Percentiles rank a stretch among this genome's conserved stretches.
Evolutionary conservation across 1,284 basidiomycete species (phyloP).

Genomic region (Austroboletus olivaceoglutinosus): DNA sequence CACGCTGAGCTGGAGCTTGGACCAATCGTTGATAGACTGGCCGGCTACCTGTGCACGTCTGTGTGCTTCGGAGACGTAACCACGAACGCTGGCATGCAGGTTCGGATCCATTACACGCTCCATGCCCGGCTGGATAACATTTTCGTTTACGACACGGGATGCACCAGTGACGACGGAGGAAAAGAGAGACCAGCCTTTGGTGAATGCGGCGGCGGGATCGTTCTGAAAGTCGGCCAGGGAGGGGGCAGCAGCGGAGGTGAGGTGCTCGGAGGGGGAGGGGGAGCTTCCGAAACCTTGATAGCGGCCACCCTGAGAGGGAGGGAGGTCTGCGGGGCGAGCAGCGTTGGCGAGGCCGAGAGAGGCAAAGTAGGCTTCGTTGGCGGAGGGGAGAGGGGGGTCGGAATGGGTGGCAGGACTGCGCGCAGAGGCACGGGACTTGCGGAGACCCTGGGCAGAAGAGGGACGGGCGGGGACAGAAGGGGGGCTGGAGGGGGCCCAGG

Average conservation of each 20-base stretch:
- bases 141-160: conserved; percentile 70
- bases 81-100: conserved; percentile 68
- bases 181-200: conserved; percentile 84
- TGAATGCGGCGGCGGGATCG: conserved; percentile 72
- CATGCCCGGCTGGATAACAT: conserved; percentile 78
- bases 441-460: conserved; percentile 68
- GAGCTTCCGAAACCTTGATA: conserved; percentile 84
- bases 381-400: conserved; percentile 40
- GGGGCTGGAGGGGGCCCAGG: conserved; percentile 70
- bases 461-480: conserved; percentile 55
- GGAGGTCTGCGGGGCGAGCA: conserved; percentile 63
- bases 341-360: conserved; percentile 72
- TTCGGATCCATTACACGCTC: conserved; percentile 74
- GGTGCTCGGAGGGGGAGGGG: conserved; percentile 52
- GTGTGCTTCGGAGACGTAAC: conserved; percentile 68
- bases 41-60: conserved; percentile 59
- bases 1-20: conserved; percentile 69
- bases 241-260: conserved; percentile 68
- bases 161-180: conserved; percentile 73
- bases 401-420: no score
- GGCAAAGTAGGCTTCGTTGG: conserved; percentile 77
- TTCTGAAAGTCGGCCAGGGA: conserved; percentile 72
- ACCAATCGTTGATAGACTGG: conserved; percentile 67
- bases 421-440: conserved; percentile 69
- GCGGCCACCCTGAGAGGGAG: conserved; percentile 81